These are phyloP conservation scores for Leccinum arenicola DNA, from an alignment of 768 basidiomycete species.

Conservation along the genomic window DNA sequence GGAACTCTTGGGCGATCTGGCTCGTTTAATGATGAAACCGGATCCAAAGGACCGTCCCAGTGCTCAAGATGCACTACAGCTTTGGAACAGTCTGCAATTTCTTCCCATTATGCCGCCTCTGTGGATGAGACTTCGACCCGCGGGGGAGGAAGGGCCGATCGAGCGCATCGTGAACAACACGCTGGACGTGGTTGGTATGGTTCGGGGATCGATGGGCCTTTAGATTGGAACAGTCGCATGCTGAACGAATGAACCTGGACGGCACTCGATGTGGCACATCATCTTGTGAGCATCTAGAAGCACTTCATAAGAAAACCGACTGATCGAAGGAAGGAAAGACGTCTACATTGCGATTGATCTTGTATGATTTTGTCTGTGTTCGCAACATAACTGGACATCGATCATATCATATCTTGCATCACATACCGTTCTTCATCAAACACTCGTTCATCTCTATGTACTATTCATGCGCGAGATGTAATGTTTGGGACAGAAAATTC, in stretches of 20 bases:
- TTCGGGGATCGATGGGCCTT: slow-evolving; percentile 8
- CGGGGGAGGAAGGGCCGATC: slow-evolving; percentile 9
- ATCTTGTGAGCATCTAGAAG: neutral
- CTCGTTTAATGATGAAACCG: slow-evolving; percentile 5
- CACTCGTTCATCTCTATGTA: too few relatives aligned
- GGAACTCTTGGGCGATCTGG: slow-evolving; percentile 1
- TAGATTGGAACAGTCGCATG: neutral
- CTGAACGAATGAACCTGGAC: too few relatives aligned
- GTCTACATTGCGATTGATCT: too few relatives aligned
- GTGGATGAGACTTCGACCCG: slow-evolving; percentile 9
- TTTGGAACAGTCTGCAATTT: slow-evolving; percentile 11
- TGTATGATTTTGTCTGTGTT: too few relatives aligned
- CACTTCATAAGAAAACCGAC: neutral
- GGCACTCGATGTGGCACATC: neutral
- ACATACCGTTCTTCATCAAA: too few relatives aligned
- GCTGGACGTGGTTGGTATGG: slow-evolving; percentile 10
- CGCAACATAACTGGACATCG: too few relatives aligned
- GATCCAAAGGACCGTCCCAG: slow-evolving; percentile 7
- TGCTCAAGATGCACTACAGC: neutral
- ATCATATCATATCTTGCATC: too few relatives aligned
- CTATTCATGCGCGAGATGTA: too few relatives aligned
- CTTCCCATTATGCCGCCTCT: slow-evolving; percentile 1
- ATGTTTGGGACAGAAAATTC: too few relatives aligned
- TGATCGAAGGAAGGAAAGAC: too few relatives aligned
- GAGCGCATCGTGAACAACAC: slow-evolving; percentile 16